Percentiles rank a stretch among this genome's conserved stretches.
These are phyloP conservation scores for Phytophthora parvispora DNA, from an alignment of 352 stramenopile species.

Conservation along the genomic window DNA sequence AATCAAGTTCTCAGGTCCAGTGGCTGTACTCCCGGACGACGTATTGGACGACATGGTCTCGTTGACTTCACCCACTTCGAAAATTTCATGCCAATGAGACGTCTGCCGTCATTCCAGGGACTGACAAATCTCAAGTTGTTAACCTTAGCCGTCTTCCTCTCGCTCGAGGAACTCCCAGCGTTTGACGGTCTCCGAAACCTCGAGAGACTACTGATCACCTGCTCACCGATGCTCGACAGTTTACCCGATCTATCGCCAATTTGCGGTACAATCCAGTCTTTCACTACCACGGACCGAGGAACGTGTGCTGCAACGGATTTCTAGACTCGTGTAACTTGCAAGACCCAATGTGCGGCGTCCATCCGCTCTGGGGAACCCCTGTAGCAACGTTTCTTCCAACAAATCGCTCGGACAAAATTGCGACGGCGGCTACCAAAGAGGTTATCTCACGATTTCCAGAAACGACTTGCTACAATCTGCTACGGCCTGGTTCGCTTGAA, in stretches of 20 bases:
- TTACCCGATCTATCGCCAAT: conserved; percentile 22
- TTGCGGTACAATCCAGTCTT: conserved; percentile 2
- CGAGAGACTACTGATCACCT: conserved; percentile 19
- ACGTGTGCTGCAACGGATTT: conserved; percentile 43
- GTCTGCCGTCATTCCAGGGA: not conserved
- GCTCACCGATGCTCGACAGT: not conserved
- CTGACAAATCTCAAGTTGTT: not conserved
- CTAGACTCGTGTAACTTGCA: conserved; percentile 20
- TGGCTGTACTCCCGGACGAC: not conserved
- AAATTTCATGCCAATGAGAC: not conserved
- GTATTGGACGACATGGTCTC: not conserved
- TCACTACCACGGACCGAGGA: conserved; percentile 1
- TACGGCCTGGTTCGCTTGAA: conserved; percentile 1
- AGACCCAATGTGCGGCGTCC: conserved; percentile 8
- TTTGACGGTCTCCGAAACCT: conserved; percentile 15
- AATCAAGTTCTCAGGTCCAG: not conserved
- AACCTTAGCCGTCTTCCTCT: conserved; percentile 6
- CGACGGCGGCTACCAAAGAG: conserved; percentile 8
- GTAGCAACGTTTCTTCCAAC: conserved; percentile 11
- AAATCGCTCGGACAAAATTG: not conserved
- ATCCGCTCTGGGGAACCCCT: conserved; percentile 22
- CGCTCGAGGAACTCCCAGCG: conserved; percentile 6
- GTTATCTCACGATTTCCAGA: conserved; percentile 4
- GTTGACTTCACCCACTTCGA: not conserved
- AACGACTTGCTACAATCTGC: not conserved